Evolutionary conservation across 2,329 filamentous ascomycete species (phyloP).

Genomic region (Xylariaceae sp.): DNA sequence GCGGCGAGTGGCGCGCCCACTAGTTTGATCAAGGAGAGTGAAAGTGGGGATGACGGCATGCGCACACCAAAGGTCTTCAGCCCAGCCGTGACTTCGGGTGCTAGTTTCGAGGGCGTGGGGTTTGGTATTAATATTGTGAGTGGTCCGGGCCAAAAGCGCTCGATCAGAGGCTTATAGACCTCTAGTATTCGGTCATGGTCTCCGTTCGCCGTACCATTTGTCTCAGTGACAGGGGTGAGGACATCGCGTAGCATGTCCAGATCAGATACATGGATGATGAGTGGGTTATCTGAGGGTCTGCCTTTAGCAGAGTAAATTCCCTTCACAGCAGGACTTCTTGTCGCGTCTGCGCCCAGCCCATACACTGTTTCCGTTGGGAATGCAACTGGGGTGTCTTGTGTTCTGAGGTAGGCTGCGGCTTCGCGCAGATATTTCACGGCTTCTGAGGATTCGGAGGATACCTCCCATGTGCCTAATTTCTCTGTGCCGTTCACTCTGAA

Average conservation of each 20-base stretch:
- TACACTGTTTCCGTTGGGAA: slow-evolving; percentile 99
- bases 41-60: slow-evolving; percentile 84
- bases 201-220: slow-evolving; percentile 24
- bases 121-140: slow-evolving; percentile 86
- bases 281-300: slow-evolving; percentile 86
- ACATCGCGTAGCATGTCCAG: slow-evolving; percentile 70
- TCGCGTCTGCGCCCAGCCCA: slow-evolving; percentile 93
- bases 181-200: slow-evolving; percentile 55
- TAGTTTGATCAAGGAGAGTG: slow-evolving; percentile 79
- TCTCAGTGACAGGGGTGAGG: slow-evolving; percentile 38
- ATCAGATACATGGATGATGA: slow-evolving; percentile 89
- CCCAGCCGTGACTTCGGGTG: slow-evolving; percentile 88
- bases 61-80: slow-evolving; percentile 83
- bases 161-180: slow-evolving; percentile 76
- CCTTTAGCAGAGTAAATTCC: slow-evolving; percentile 95
- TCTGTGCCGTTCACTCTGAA: slow-evolving; percentile 26
- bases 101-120: slow-evolving; percentile 66
- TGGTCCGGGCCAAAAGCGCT: slow-evolving; percentile 89
- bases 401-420: slow-evolving; percentile 65
- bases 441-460: slow-evolving; percentile 21
- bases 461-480: slow-evolving; percentile 27
- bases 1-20: slow-evolving; percentile 79
- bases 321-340: slow-evolving; percentile 74
- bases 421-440: slow-evolving; percentile 46
- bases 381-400: slow-evolving; percentile 73